Evolutionary conservation across 139 green algal species (phyloP), one percentile per base, ranked within the genome.

Genomic region (Chlamydomonas incerta): DNA sequence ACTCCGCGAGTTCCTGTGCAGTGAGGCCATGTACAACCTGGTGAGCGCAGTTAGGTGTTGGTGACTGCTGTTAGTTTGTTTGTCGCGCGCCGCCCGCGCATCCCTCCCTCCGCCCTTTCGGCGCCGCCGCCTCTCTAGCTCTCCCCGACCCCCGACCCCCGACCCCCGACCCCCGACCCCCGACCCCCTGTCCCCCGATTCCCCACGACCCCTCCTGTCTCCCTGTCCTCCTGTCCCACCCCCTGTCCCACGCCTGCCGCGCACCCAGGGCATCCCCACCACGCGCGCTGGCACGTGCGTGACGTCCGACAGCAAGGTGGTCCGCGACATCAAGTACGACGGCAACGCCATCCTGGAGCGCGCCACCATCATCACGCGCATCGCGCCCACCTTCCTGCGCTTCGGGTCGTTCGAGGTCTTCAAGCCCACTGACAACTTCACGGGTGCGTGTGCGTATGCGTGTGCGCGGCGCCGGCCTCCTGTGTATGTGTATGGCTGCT

Each of bases 331-430:
- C 14, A 24, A 75, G 23, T 93, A 90, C 89, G 89, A 83, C 67
- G 90, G 90, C 37, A 88, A 91, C 63, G 69, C 82, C 33, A 81
- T 86, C 15, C 37, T 66, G 26, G 93, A 95, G 86, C 75, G 62
- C 13, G 87, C 80, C 55, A 85, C 90, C 3, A 81, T 95, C 0
- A 80, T 94, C 66, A 84, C 83, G 47, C 92, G 93, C 85, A 88
- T 95, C 10, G 93, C 93, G 33, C 91, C 87, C 29, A 90, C 82
- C 28, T 95, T 94, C 81, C 82, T 95, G 37, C 81, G 92, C 29
- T 94, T 95, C 82, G 93, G 93, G 5, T 90, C 81, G 15, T 93
- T 95, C 81, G 88, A 95, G 87, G 88, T 96, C 24, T 95, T 87
- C 87, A 91, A 90, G 55, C 37, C 82, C 9, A 83, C 69, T 0